Conservation (phyloP, 805 yeast species). For the Kregervanrija pseudodelftensis region DNA sequence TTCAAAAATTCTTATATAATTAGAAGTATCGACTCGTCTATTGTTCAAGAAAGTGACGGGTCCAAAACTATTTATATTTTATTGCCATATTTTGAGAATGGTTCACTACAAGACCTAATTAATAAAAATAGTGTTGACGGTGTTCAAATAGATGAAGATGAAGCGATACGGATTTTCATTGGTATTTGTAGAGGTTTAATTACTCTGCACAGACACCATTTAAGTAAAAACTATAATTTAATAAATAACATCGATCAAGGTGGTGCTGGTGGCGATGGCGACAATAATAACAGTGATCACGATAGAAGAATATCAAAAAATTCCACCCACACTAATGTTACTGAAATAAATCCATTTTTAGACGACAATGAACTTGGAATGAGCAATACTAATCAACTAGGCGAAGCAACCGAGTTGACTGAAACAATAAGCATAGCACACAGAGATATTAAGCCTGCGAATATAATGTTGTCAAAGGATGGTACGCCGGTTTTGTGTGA, state of each 20-base stretch:
- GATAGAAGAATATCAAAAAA: conserved; percentile 14
- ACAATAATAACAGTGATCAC: not conserved
- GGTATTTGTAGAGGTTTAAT: conserved; percentile 72
- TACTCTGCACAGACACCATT: conserved; percentile 62
- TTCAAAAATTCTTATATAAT: conserved; percentile 65
- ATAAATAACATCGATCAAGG: not conserved
- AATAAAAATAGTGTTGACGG: conserved; percentile 54
- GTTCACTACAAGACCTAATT: conserved; percentile 78
- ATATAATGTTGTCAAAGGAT: conserved; percentile 69
- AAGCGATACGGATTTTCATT: conserved; percentile 52
- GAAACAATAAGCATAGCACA: conserved; percentile 72
- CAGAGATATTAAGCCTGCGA: conserved; percentile 84
- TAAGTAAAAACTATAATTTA: conserved; percentile 12
- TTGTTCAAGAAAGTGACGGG: conserved; percentile 72
- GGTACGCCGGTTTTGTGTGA: conserved; percentile 78
- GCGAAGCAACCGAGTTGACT: conserved; percentile 40
- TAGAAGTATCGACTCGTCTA: conserved; percentile 60
- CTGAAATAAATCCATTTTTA: not conserved
- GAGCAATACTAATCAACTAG: conserved; percentile 9
- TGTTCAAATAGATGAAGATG: conserved; percentile 46
- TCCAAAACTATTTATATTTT: conserved; percentile 70
- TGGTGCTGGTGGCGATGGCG: not conserved
- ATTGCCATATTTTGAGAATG: conserved; percentile 67
- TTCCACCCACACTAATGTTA: conserved; percentile 2
- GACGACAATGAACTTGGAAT: conserved; percentile 25